phyloP scores from a whole-genome alignment of 148 eudicot species.

The Vaccinium corymbosum region DNA sequence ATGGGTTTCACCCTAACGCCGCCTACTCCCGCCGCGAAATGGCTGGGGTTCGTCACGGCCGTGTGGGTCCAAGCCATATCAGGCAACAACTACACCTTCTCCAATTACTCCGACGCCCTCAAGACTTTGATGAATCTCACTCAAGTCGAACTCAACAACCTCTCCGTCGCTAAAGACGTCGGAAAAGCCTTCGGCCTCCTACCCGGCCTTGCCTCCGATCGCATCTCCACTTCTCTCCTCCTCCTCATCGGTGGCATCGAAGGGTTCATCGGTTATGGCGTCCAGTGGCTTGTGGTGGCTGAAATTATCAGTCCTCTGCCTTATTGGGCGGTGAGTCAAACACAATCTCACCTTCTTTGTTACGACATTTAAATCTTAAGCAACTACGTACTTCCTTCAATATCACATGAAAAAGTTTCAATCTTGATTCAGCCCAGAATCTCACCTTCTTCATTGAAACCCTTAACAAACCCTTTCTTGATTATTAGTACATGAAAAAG shows the following conservation, averaged over 20 bases:
- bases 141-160: constrained; percentile 49
- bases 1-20: constrained; percentile 16
- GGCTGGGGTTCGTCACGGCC: constrained; percentile 74
- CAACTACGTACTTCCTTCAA: background rate
- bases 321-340: constrained; percentile 56
- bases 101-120: constrained; percentile 61
- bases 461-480: background rate
- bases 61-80: constrained; percentile 75
- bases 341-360: background rate
- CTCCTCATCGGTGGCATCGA: constrained; percentile 62
- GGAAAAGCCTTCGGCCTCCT: constrained; percentile 67
- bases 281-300: constrained; percentile 70
- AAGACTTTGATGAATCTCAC: constrained; percentile 56
- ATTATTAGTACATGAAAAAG: background rate
- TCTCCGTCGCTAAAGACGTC: constrained; percentile 71
- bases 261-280: constrained; percentile 64
- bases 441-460: background rate
- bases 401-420: background rate
- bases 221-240: constrained; percentile 38
- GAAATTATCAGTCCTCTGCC: constrained; percentile 45
- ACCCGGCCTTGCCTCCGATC: constrained; percentile 61
- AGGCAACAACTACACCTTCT: constrained; percentile 71
- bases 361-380: background rate
- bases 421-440: background rate
- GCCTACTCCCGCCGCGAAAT: constrained; percentile 37